Conservation (phyloP, 2,329 filamentous ascomycete genomes). For the Periconia sp. region DNA sequence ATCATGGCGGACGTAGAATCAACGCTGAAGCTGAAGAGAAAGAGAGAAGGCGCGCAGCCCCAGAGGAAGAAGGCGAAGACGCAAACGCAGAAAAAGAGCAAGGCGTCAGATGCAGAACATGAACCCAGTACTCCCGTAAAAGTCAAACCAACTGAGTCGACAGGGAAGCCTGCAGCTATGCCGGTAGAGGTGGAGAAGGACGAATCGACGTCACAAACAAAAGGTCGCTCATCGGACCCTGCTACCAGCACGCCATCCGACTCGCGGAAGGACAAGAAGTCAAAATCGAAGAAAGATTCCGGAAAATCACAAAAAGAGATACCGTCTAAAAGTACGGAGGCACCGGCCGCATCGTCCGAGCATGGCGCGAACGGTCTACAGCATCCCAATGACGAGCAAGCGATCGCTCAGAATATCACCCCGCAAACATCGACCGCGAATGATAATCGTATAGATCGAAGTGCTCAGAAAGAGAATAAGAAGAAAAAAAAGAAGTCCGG, state of each 20-base stretch:
- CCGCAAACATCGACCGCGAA: too few relatives aligned
- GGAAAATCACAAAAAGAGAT: conserved; percentile 2
- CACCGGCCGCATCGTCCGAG: not conserved
- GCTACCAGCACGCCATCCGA: conserved; percentile 14
- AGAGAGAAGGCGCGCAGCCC: conserved; percentile 34
- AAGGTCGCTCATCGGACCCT: conserved; percentile 10
- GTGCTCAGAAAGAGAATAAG: conserved; percentile 3
- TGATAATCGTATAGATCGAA: not conserved
- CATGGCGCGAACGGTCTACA: too few relatives aligned
- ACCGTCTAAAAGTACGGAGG: not conserved
- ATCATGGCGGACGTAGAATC: conserved; percentile 30
- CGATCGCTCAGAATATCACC: not conserved
- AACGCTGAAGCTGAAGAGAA: conserved; percentile 36
- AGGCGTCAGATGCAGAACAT: conserved; percentile 17
- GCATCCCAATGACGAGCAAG: not conserved
- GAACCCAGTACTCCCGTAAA: conserved; percentile 18
- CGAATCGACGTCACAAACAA: conserved; percentile 4
- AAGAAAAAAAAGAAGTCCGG: conserved; percentile 23
- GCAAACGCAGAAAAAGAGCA: conserved; percentile 32
- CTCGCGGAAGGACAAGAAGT: conserved; percentile 15
- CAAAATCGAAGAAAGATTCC: conserved; percentile 5
- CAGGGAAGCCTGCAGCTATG: conserved; percentile 18
- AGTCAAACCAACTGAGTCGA: conserved; percentile 17
- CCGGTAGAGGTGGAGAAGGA: conserved; percentile 14
- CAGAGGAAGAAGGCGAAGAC: conserved; percentile 38